phyloP scores from a whole-genome alignment of 1,284 basidiomycete genomes.

The Rhodotorula sp. region DNA sequence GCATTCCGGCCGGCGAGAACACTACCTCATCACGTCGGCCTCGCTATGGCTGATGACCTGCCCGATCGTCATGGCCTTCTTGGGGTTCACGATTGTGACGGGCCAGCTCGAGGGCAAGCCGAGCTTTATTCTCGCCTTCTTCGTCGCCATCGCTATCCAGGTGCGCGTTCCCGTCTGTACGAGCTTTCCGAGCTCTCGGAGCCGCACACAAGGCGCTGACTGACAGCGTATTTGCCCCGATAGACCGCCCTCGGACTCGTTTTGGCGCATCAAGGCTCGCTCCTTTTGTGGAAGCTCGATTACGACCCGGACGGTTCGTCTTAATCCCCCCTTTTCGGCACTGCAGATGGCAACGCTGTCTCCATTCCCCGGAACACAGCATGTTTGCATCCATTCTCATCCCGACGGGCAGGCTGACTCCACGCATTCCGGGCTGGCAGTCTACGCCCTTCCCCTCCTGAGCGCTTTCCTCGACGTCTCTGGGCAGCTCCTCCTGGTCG shows the following conservation, averaged over 20 bases:
- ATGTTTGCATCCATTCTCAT: no score
- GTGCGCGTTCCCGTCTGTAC: conserved; percentile 55
- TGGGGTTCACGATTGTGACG: conserved; percentile 62
- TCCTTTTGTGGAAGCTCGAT: conserved; percentile 74
- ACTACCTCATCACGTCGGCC: conserved; percentile 48
- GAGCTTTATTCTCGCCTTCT: conserved; percentile 63
- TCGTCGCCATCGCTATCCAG: conserved; percentile 65
- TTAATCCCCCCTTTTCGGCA: conserved; percentile 18
- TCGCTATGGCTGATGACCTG: conserved; percentile 70
- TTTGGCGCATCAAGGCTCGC: conserved; percentile 57
- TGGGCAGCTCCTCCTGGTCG: conserved; percentile 74
- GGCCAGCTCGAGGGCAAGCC: conserved; percentile 74
- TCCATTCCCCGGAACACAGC: no score
- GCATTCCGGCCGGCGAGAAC: conserved; percentile 56
- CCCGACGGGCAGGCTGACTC: not conserved
- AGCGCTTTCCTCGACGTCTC: conserved; percentile 85
- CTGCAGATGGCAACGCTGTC: not conserved
- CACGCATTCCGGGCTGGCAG: conserved; percentile 46
- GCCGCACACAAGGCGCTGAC: not conserved
- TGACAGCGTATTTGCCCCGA: not conserved
- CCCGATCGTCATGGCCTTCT: conserved; percentile 72
- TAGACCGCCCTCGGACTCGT: conserved; percentile 19
- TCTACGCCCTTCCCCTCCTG: conserved; percentile 88
- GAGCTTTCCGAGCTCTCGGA: not conserved
- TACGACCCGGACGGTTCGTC: conserved; percentile 70